phyloP scores from a whole-genome alignment of 2,329 filamentous ascomycete genomes.

The Exophiala xenobiotica region DNA sequence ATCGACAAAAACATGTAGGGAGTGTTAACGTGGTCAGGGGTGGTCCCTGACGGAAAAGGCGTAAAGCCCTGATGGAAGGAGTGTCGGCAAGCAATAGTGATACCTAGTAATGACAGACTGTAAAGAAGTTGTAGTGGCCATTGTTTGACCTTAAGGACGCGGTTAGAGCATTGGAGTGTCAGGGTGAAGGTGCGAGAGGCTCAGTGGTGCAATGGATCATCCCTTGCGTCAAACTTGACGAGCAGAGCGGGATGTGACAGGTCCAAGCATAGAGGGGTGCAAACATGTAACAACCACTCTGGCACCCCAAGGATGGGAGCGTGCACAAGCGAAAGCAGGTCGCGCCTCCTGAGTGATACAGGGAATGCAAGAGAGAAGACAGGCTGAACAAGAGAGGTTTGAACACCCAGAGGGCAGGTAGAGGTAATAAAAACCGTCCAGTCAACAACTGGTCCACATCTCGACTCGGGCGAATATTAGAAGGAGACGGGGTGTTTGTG shows the following conservation, averaged over 20 bases:
- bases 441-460: slow-evolving; percentile 8
- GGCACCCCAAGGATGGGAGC: slow-evolving; percentile 4
- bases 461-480: slow-evolving; percentile 19
- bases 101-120: slow-evolving; percentile 15
- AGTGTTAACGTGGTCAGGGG: slow-evolving; percentile 3
- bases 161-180: slow-evolving; percentile 9
- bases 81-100: neutral
- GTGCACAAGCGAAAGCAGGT: slow-evolving; percentile 11
- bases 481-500: slow-evolving; percentile 8
- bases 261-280: slow-evolving; percentile 19
- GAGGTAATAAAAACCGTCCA: slow-evolving; percentile 4
- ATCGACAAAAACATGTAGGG: slow-evolving; percentile 25
- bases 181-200: slow-evolving; percentile 7
- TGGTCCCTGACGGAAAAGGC: neutral
- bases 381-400: slow-evolving; percentile 1
- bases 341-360: slow-evolving; percentile 19
- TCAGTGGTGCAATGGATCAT: slow-evolving; percentile 13
- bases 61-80: slow-evolving; percentile 2
- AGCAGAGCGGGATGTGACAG: slow-evolving; percentile 21
- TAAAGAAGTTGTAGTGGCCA: slow-evolving; percentile 9
- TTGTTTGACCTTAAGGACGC: slow-evolving; percentile 7
- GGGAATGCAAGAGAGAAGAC: slow-evolving; percentile 4
- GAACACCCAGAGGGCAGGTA: neutral
- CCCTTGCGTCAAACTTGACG: slow-evolving; percentile 17
- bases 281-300: slow-evolving; percentile 17